Evolutionary conservation across 371 early-diverging fungal genomes (phyloP), one percentile per base, ranked within the genome.

Genomic region (Mortierella sp.): DNA sequence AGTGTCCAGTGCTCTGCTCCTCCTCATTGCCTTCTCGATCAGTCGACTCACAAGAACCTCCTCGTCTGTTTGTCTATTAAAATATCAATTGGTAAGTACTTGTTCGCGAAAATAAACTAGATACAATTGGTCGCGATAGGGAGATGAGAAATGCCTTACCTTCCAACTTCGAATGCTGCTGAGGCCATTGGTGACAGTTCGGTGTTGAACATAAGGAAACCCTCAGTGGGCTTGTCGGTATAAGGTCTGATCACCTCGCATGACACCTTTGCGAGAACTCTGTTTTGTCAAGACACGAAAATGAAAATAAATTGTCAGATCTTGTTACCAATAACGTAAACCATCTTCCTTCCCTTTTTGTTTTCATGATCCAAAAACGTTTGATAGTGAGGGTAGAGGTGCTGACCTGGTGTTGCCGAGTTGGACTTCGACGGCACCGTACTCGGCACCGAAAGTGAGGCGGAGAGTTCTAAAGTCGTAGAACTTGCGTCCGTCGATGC

Each of bases 111-210:
- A 18, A 16, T 16, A 4, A 29, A 35, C 8, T 0, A 38, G 24
- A 38, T 8, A 0, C 0, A 32, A 16, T 5, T 16, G 16, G 38
- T 43, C 58, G 55, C 27, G 41, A 43, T 43, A 24, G 21, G 21
- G 16, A 48, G 24, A 16, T 43, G 46, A 71, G 4, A 12, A 44
- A 11, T 16, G 10, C 4, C 49, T n/a, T 38, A 91, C 93, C 91
- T 90, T 84, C 93, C 93, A 68, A 88, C 70, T 73, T 97, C 98
- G 76, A 95, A 93, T 5, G 89, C 88, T 1, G 96, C 92, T 27
- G 95, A 91, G 1, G 97, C 96, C 96, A 99, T 95, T 48, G 95
- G 95, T 29, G 96, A 95, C 58, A 98, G 90, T 81, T 97, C 98
- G 6, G 96, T 95, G 83, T 91, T 95, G 84, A 98, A 95, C 56